Evolutionary conservation across 805 yeast species (phyloP).

Genomic region (Candida tibetensis): DNA sequence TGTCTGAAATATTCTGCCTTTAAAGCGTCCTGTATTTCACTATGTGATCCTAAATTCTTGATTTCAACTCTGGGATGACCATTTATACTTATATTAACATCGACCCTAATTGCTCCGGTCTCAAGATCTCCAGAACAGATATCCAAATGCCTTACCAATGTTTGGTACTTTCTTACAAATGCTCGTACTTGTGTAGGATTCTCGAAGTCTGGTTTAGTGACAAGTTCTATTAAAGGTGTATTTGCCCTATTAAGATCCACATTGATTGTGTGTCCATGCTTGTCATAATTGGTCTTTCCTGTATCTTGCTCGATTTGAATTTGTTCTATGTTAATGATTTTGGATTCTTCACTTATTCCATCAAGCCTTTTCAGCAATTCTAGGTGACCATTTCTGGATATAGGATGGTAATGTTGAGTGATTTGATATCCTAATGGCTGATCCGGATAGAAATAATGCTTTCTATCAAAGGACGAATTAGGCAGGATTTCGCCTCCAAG

Average conservation of each 20-base stretch:
- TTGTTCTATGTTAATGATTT: conserved; percentile 65
- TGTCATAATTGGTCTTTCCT: conserved; percentile 66
- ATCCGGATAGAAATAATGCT: conserved; percentile 94
- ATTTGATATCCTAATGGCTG: conserved; percentile 96
- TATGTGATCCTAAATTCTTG: conserved; percentile 82
- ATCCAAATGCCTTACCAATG: conserved; percentile 60
- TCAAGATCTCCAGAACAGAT: conserved; percentile 90
- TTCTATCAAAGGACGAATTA: conserved; percentile 77
- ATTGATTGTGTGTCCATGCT: conserved; percentile 35
- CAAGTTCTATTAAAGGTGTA: conserved; percentile 85
- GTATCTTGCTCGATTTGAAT: conserved; percentile 95
- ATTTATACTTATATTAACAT: conserved; percentile 84
- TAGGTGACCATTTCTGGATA: conserved; percentile 67
- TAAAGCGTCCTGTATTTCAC: conserved; percentile 76
- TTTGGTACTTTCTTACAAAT: conserved; percentile 79
- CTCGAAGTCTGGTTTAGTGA: conserved; percentile 84
- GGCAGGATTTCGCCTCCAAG: conserved; percentile 56
- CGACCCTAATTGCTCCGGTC: conserved; percentile 92
- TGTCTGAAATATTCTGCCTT: conserved; percentile 75
- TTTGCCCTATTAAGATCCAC: conserved; percentile 85
- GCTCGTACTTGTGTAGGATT: conserved; percentile 65
- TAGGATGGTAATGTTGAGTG: conserved; percentile 82
- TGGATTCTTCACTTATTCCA: conserved; percentile 41
- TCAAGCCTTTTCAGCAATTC: conserved; percentile 51
- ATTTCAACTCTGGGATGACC: conserved; percentile 77